These are phyloP conservation scores for Ascochyta clinopodiicola DNA, from an alignment of 2,329 filamentous ascomycete species.

Conservation along the genomic window DNA sequence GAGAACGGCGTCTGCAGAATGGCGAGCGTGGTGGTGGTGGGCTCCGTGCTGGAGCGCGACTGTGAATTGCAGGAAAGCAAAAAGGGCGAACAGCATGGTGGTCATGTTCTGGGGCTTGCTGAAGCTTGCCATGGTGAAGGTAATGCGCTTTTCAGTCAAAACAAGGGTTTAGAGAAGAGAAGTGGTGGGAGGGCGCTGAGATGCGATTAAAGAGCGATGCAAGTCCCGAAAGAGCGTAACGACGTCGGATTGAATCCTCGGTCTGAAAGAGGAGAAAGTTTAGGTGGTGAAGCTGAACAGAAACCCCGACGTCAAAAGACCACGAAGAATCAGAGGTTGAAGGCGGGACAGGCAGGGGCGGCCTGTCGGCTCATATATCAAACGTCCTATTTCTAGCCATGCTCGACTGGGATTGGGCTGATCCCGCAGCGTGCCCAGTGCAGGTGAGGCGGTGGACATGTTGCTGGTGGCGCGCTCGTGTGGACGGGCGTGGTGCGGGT, in stretches of 20 bases:
- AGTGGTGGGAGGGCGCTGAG: slow-evolving; percentile 9
- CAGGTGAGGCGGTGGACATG: slow-evolving; percentile 32
- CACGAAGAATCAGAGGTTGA: slow-evolving; percentile 40
- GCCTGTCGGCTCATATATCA: slow-evolving; percentile 41
- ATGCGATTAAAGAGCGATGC: slow-evolving; percentile 21
- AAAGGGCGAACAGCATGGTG: slow-evolving; percentile 42
- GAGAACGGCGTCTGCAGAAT: slow-evolving; percentile 25
- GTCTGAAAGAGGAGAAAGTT: slow-evolving; percentile 33
- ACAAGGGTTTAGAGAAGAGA: slow-evolving; percentile 19
- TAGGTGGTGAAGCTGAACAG: slow-evolving; percentile 20
- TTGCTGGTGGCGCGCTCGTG: slow-evolving; percentile 23
- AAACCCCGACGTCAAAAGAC: slow-evolving; percentile 38
- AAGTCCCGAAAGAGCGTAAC: slow-evolving; percentile 42
- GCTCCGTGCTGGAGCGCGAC: slow-evolving; percentile 36
- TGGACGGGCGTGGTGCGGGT: slow-evolving; percentile 7
- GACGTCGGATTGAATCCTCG: slow-evolving; percentile 41
- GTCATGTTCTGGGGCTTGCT: slow-evolving; percentile 45
- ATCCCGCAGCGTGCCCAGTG: slow-evolving; percentile 10
- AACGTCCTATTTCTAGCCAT: slow-evolving; percentile 31
- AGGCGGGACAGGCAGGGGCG: slow-evolving; percentile 33
- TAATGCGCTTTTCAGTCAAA: slow-evolving; percentile 11
- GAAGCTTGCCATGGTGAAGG: slow-evolving; percentile 40
- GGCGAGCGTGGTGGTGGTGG: slow-evolving; percentile 32
- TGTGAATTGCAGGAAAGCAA: slow-evolving; percentile 43
- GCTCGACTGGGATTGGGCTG: slow-evolving; percentile 25